These are phyloP conservation scores for Arachnomyces sp. DNA, from an alignment of 2,329 filamentous ascomycete species.

Conservation along the genomic window DNA sequence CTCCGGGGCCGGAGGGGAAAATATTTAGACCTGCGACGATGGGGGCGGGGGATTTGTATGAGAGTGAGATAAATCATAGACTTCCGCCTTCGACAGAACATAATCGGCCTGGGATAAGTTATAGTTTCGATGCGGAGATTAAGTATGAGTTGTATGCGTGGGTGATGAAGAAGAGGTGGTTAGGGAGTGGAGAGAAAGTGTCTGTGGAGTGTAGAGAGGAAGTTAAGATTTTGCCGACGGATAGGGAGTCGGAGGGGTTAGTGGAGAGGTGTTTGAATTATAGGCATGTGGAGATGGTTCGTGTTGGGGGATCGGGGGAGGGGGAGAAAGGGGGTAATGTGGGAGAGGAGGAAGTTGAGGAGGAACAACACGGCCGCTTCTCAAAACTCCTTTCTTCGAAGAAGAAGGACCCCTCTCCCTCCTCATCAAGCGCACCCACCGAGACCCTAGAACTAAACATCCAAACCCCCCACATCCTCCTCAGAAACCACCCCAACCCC, in stretches of 20 bases:
- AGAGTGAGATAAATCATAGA: neutral
- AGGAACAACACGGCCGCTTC: neutral
- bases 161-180: neutral
- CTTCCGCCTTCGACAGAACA: constrained; percentile 1
- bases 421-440: no score
- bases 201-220: neutral
- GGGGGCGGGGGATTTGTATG: neutral
- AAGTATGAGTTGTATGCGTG: neutral
- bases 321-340: neutral
- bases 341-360: neutral
- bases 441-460: no score
- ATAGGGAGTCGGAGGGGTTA: neutral
- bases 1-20: no score
- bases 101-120: neutral
- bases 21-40: no score
- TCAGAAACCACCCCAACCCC: no score
- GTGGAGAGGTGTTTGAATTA: neutral
- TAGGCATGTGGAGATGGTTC: neutral
- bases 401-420: neutral
- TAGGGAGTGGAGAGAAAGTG: neutral
- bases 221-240: neutral
- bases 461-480: no score
- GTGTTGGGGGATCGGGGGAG: neutral
- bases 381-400: neutral
- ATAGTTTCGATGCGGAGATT: neutral